phyloP scores from a whole-genome alignment of 2,329 filamentous ascomycete genomes.

The Pezicula neosporulosa region DNA sequence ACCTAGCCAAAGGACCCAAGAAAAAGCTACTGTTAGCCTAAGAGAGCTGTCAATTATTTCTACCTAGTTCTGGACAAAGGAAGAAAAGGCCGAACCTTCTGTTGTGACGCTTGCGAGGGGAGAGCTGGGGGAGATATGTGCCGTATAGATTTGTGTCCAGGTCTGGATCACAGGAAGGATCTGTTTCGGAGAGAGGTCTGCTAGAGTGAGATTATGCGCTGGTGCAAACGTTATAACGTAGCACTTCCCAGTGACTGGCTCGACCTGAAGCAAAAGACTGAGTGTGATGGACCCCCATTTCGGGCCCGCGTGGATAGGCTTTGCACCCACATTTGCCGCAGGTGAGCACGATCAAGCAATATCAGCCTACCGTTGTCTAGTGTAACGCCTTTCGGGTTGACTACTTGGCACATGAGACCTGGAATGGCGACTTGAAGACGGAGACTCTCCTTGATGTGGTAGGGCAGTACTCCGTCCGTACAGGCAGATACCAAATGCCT shows the following conservation, averaged over 20 bases:
- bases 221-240: slow-evolving; percentile 95
- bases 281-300: too few relatives aligned
- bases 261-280: slow-evolving; percentile 73
- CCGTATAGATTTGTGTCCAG: slow-evolving; percentile 87
- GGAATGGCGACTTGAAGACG: slow-evolving; percentile 1
- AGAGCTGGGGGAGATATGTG: slow-evolving; percentile 75
- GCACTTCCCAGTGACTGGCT: slow-evolving; percentile 90
- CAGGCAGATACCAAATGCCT: too few relatives aligned
- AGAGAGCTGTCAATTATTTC: too few relatives aligned
- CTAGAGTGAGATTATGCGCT: slow-evolving; percentile 85
- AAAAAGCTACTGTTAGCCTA: too few relatives aligned
- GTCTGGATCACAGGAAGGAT: slow-evolving; percentile 83
- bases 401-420: slow-evolving; percentile 1
- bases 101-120: slow-evolving; percentile 42
- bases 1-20: too few relatives aligned
- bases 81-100: background rate
- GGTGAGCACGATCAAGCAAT: too few relatives aligned
- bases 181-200: slow-evolving; percentile 74
- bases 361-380: background rate
- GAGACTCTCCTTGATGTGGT: slow-evolving; percentile 1
- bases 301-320: too few relatives aligned
- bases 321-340: too few relatives aligned
- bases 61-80: too few relatives aligned
- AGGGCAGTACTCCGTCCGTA: too few relatives aligned
- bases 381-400: slow-evolving; percentile 1